Percentiles rank a stretch among this genome's conserved stretches.
Evolutionary conservation across 768 basidiomycete genomes (phyloP).

Genomic region (Russula foetens): DNA sequence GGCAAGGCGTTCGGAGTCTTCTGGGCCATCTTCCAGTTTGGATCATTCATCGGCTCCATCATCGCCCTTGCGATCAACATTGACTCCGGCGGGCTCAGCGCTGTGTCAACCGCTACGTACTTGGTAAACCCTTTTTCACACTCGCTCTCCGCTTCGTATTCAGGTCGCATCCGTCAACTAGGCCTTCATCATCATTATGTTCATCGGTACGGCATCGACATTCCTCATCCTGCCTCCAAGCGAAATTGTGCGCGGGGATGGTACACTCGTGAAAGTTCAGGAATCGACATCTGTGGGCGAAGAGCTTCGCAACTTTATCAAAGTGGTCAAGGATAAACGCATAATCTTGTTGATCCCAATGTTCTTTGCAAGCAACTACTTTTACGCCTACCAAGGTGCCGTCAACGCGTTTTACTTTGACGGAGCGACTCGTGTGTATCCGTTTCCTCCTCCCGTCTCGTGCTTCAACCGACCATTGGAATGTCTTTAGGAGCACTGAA

Average conservation of each 20-base stretch:
- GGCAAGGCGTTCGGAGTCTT: conserved; percentile 44
- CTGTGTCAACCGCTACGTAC: conserved; percentile 34
- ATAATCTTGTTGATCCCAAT: conserved; percentile 35
- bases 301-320: conserved; percentile 25
- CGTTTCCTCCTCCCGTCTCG: not conserved
- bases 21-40: conserved; percentile 43
- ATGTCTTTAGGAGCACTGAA: conserved; percentile 28
- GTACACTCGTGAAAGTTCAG: conserved; percentile 33
- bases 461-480: not conserved
- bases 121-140: conserved; percentile 24
- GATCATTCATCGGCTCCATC: conserved; percentile 36
- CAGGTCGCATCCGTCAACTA: not conserved
- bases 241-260: conserved; percentile 33
- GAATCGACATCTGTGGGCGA: conserved; percentile 26
- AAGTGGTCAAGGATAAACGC: conserved; percentile 35
- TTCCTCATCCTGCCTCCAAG: conserved; percentile 32
- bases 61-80: conserved; percentile 40
- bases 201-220: conserved; percentile 31
- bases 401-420: conserved; percentile 34
- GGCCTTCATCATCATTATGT: conserved; percentile 40
- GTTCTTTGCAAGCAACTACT: conserved; percentile 40
- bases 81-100: conserved; percentile 24
- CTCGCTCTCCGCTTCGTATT: not conserved
- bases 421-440: conserved; percentile 31
- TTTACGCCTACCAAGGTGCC: conserved; percentile 40